Percentiles rank a stretch among this genome's conserved stretches.
Evolutionary conservation across 345 rosid species (phyloP).

Genomic region (Gossypium ekmanianum): DNA sequence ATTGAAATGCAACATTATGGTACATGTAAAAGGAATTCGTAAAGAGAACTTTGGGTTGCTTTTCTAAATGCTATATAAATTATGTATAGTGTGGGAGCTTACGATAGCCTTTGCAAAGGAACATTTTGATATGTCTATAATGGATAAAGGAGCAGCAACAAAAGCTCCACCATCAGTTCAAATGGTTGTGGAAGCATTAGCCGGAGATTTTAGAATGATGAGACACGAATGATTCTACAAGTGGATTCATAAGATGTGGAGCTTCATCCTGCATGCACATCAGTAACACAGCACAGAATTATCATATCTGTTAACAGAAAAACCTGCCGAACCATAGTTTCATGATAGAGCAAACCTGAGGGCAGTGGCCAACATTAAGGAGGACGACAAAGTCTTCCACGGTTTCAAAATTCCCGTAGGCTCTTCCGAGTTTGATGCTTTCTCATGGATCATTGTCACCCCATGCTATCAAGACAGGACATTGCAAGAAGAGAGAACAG

Average conservation of each 20-base stretch:
- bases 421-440: conserved; percentile 72
- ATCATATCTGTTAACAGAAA: background rate
- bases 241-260: conserved; percentile 82
- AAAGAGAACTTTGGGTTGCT: background rate
- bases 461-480: conserved; percentile 88
- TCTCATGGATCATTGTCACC: conserved; percentile 99
- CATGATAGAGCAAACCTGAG: conserved; percentile 57
- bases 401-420: conserved; percentile 45
- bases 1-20: background rate
- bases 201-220: conserved; percentile 36
- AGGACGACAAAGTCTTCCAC: conserved; percentile 74
- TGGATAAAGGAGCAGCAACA: background rate
- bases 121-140: background rate
- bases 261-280: conserved; percentile 68
- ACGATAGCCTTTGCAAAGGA: background rate
- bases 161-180: conserved; percentile 17
- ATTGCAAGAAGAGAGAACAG: conserved; percentile 33
- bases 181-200: conserved; percentile 20
- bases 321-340: too few relatives aligned
- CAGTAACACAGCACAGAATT: background rate
- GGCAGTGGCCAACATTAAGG: conserved; percentile 84
- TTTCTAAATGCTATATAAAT: background rate
- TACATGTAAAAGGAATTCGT: background rate
- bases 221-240: conserved; percentile 67
- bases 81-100: background rate